A percentile compares a stretch with the other conserved stretches of the same genome.
These are phyloP conservation scores for Podospora anserina DNA, from an alignment of 495 filamentous ascomycete species.

Conservation along the genomic window DNA sequence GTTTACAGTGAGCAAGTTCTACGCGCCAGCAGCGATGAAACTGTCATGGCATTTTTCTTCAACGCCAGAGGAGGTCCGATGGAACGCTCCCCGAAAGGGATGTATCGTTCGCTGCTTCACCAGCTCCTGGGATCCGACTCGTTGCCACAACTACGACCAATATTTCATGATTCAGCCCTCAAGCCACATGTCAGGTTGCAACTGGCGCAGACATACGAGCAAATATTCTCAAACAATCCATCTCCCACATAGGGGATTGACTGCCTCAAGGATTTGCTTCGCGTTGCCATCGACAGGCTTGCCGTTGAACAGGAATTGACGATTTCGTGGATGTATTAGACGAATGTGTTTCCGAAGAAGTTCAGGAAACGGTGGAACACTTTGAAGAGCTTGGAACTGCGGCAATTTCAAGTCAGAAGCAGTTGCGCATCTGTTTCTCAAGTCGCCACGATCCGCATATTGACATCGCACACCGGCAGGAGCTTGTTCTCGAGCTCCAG, in stretches of 20 bases:
- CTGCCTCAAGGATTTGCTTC: background rate
- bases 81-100: conserved; percentile 50
- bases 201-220: too few species aligned
- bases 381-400: conserved; percentile 31
- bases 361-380: conserved; percentile 36
- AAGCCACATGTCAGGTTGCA: too few species aligned
- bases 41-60: conserved; percentile 28
- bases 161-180: too few species aligned
- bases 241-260: too few species aligned
- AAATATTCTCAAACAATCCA: too few species aligned
- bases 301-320: background rate
- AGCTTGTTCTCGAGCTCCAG: conserved; percentile 24
- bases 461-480: conserved; percentile 30
- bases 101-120: conserved; percentile 53
- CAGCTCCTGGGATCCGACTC: conserved; percentile 26
- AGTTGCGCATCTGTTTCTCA: conserved; percentile 36
- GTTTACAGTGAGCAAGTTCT: conserved; percentile 12
- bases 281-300: conserved; percentile 11
- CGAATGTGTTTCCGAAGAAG: conserved; percentile 38
- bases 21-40: background rate
- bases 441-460: conserved; percentile 53
- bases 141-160: background rate
- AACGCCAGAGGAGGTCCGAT: conserved; percentile 39
- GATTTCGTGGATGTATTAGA: conserved; percentile 45
- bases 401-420: too few species aligned